Evolutionary conservation across 306 rosid genomes (phyloP).

Genomic region (Vigna hirtella): DNA sequence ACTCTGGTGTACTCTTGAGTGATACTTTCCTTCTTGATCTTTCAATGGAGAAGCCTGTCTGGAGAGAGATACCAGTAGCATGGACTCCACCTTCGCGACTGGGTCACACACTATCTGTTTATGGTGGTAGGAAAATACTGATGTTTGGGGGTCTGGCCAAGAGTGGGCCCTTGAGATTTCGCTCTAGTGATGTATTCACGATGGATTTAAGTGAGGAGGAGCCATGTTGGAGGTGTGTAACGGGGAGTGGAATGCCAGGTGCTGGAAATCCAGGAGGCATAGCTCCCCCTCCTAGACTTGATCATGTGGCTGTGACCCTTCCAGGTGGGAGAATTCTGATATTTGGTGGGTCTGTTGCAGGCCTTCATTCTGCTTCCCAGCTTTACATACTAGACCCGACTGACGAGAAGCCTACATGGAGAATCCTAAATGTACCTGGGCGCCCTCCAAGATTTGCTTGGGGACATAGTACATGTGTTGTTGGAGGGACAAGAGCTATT

Average conservation of each 20-base stretch:
- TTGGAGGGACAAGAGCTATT: slow-evolving; percentile 97
- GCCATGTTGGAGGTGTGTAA: slow-evolving; percentile 98
- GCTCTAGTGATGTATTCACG: slow-evolving; percentile 95
- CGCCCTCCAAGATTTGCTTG: slow-evolving; percentile 97
- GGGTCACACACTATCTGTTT: slow-evolving; percentile 93
- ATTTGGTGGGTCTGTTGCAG: slow-evolving; percentile 99
- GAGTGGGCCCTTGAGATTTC: slow-evolving; percentile 96
- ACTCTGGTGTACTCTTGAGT: slow-evolving; percentile 96
- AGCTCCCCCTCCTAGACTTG: slow-evolving; percentile 99
- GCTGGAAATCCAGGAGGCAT: slow-evolving; percentile 97
- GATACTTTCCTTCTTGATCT: slow-evolving; percentile 97
- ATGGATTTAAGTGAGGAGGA: slow-evolving; percentile 98
- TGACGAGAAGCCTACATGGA: slow-evolving; percentile 98
- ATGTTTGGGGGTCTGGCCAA: slow-evolving; percentile 99
- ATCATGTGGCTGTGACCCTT: slow-evolving; percentile 96
- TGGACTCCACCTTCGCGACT: slow-evolving; percentile 99
- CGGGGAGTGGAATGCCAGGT: slow-evolving; percentile 97
- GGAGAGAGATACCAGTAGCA: slow-evolving; percentile 98
- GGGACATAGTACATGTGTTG: slow-evolving; percentile 99
- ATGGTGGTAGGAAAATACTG: slow-evolving; percentile 97
- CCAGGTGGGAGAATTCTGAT: slow-evolving; percentile 98
- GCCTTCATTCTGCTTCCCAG: slow-evolving; percentile 99
- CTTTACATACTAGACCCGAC: slow-evolving; percentile 96
- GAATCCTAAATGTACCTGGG: slow-evolving; percentile 92
- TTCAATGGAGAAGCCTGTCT: slow-evolving; percentile 93